Conservation (phyloP, 2,329 filamentous ascomycete species). For the Penicillium sp. region DNA sequence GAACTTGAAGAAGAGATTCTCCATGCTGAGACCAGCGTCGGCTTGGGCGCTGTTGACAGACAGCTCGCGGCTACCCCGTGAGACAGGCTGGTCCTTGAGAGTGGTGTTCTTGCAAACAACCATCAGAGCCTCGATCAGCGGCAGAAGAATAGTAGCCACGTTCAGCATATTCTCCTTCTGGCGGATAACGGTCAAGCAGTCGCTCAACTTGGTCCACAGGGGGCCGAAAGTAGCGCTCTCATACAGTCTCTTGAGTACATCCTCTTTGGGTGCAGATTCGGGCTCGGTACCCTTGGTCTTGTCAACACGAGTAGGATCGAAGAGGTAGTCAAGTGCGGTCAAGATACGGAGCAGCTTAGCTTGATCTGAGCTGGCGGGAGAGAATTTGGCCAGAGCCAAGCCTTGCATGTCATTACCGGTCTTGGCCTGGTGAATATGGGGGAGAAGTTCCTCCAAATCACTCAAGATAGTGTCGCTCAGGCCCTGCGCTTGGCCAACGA, state of each 20-base stretch:
- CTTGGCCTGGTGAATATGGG: constrained; percentile 80
- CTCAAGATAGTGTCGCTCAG: constrained; percentile 80
- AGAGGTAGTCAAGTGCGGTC: constrained; percentile 92
- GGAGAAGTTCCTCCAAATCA: constrained; percentile 80
- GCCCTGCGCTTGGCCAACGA: constrained; percentile 80
- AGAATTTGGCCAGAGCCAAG: constrained; percentile 90
- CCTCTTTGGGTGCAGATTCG: constrained; percentile 68
- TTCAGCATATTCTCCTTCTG: constrained; percentile 94
- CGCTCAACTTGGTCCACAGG: constrained; percentile 89
- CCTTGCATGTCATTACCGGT: constrained; percentile 94
- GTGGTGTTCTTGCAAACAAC: constrained; percentile 98
- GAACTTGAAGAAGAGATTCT: constrained; percentile 92
- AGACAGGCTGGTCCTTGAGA: constrained; percentile 62
- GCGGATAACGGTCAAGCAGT: constrained; percentile 82
- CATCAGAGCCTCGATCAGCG: constrained; percentile 95
- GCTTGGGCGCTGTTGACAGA: constrained; percentile 72
- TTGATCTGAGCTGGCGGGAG: constrained; percentile 91
- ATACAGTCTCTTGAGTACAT: constrained; percentile 83
- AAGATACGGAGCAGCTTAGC: constrained; percentile 90
- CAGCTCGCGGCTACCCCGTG: constrained; percentile 62
- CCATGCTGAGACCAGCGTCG: constrained; percentile 68
- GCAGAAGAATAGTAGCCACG: constrained; percentile 90
- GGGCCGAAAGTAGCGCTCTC: constrained; percentile 86
- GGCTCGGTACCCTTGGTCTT: constrained; percentile 54
- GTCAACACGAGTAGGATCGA: constrained; percentile 71